Percentiles rank a stretch among this genome's conserved stretches.
phyloP scores from a whole-genome alignment of 495 filamentous ascomycete genomes.

The Hyaloscypha bicolor region DNA sequence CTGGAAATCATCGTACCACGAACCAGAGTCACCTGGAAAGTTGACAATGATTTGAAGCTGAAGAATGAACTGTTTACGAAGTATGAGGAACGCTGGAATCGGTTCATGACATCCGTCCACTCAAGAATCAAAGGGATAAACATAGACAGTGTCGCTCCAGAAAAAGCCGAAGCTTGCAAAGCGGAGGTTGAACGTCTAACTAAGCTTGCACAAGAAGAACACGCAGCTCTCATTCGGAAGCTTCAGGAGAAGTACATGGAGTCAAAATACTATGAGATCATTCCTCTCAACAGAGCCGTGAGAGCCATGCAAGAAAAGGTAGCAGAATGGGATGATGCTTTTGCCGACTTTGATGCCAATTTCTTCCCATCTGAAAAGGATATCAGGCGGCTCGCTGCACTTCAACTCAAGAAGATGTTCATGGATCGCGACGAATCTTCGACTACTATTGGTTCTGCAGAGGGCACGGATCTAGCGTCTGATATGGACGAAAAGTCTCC shows the following conservation, averaged over 20 bases:
- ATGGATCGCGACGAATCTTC: slow-evolving; percentile 80
- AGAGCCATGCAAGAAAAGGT: slow-evolving; percentile 91
- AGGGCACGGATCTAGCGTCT: slow-evolving; percentile 50
- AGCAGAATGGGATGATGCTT: slow-evolving; percentile 88
- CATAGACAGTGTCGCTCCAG: slow-evolving; percentile 83
- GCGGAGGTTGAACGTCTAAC: slow-evolving; percentile 75
- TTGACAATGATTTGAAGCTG: slow-evolving; percentile 85
- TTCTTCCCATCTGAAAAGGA: slow-evolving; percentile 98
- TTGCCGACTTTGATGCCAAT: slow-evolving; percentile 86
- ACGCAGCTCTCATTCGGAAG: slow-evolving; percentile 67
- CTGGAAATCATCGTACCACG: slow-evolving; percentile 96
- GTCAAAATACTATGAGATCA: slow-evolving; percentile 94
- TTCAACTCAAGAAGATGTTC: slow-evolving; percentile 95
- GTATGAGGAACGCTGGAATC: slow-evolving; percentile 75
- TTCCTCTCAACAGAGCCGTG: slow-evolving; percentile 85
- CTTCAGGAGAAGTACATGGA: slow-evolving; percentile 89
- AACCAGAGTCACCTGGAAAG: slow-evolving; percentile 92
- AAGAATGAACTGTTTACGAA: slow-evolving; percentile 89
- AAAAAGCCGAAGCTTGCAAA: slow-evolving; percentile 79
- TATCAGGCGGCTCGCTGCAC: slow-evolving; percentile 84
- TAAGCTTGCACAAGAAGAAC: slow-evolving; percentile 79
- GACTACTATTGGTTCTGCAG: slow-evolving; percentile 66
- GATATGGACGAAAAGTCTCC: slow-evolving; percentile 48
- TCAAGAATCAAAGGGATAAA: slow-evolving; percentile 83
- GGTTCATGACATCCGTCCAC: slow-evolving; percentile 86